Evolutionary conservation across 768 basidiomycete genomes (phyloP), one percentile per base, ranked within the genome.

Genomic region (Suillus hirtellus): DNA sequence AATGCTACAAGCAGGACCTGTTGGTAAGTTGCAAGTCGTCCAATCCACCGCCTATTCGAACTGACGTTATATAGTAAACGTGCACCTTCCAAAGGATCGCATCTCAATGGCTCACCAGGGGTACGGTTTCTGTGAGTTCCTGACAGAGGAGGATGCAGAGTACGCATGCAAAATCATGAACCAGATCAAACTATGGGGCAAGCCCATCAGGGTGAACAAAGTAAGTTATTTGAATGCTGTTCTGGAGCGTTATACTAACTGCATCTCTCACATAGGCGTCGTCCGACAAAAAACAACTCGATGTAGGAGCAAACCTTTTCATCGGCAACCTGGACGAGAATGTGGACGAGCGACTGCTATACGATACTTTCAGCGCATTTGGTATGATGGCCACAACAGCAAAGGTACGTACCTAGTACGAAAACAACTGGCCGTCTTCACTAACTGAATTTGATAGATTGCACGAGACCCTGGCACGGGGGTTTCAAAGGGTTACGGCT

Each of bases 101-200:
- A 93, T 99, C 62, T 97, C 95, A 14, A 96, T 96, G 93, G 84
- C 93, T 1, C 97, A 99, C 75, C 97, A 99, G 79, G 97, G 97
- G 54, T 99, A 98, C 78, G 97, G 97, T 46, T 99, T 99, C 80
- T 98, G 96, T 85, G 97, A 99, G 82, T 99, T 99, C 77, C 81
- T 96, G 77, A 95, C 95, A 44, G 96, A 99, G 80, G 96, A 97
- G 76, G 97, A 99, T 79, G 95, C 97, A 66, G 97, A 99, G 78
- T 99, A 99, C 77, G 96, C 95, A 63, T 98, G 96, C 85, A 97
- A 98, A 84, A 98, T 99, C 70, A 98, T 99, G 96, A 99, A 99
- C 75, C 96, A 98, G 83, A 99, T 99, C 75, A 99, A 99, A 78
- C 77, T 99, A 60, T 99, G 92, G 87, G 97, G 97, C 31, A 99